Conservation (phyloP, 1,139 yeast genomes). For the Hanseniaspora uvarum region DNA sequence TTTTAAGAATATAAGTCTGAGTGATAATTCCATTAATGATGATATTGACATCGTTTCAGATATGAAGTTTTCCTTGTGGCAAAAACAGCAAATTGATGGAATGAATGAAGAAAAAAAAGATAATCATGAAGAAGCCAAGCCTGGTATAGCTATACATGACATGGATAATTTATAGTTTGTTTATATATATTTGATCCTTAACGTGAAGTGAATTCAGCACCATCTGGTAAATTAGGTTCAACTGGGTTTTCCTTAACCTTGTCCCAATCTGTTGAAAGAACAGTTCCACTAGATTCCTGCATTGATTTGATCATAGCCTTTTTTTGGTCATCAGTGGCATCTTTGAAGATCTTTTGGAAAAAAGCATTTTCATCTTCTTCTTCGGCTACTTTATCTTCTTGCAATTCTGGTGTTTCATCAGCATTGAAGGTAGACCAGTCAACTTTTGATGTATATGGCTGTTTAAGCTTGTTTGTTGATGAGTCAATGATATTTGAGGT, state of each 20-base stretch:
- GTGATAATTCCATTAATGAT: slow-evolving; percentile 8
- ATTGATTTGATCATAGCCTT: slow-evolving; percentile 97
- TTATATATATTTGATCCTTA: slow-evolving; percentile 16
- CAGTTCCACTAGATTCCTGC: slow-evolving; percentile 88
- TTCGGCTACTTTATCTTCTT: slow-evolving; percentile 43
- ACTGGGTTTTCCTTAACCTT: slow-evolving; percentile 63
- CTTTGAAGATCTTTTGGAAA: slow-evolving; percentile 62
- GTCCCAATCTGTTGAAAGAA: slow-evolving; percentile 89
- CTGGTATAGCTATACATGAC: neutral
- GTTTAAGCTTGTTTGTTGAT: slow-evolving; percentile 11
- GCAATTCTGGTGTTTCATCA: slow-evolving; percentile 20
- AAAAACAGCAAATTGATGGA: slow-evolving; percentile 25
- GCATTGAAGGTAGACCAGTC: slow-evolving; percentile 59
- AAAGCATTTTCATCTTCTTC: slow-evolving; percentile 43
- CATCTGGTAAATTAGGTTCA: slow-evolving; percentile 71
- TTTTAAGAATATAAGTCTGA: neutral
- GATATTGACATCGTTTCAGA: slow-evolving; percentile 26
- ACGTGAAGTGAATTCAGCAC: slow-evolving; percentile 42
- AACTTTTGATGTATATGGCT: slow-evolving; percentile 54
- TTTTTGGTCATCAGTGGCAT: slow-evolving; percentile 77
- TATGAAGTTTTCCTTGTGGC: slow-evolving; percentile 26
- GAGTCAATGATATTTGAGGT: neutral
- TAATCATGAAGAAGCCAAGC: slow-evolving; percentile 9
- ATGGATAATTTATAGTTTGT: slow-evolving; percentile 3
- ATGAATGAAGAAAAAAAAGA: slow-evolving; percentile 2